phyloP scores from a whole-genome alignment of 306 rosid genomes.

The Delonix regia region DNA sequence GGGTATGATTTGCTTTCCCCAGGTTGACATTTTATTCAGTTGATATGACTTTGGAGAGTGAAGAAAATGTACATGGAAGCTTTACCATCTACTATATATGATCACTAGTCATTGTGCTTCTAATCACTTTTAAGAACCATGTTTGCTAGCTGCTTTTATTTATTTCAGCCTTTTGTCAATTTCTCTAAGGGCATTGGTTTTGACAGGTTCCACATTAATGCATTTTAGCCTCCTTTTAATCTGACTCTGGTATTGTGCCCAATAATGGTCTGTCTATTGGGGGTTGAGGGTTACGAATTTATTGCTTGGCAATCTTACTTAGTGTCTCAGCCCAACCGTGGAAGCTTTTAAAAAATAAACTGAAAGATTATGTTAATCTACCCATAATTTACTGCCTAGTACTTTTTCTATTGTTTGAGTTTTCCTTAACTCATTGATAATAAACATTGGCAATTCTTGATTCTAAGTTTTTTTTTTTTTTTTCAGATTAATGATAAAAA shows the following conservation, averaged over 20 bases:
- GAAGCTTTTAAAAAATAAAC: background rate
- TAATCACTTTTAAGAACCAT: background rate
- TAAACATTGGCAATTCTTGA: slow-evolving; percentile 30
- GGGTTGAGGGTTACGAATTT: slow-evolving; percentile 10
- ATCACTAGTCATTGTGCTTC: background rate
- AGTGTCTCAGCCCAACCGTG: slow-evolving; percentile 1
- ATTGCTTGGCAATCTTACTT: slow-evolving; percentile 20
- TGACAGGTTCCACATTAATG: background rate
- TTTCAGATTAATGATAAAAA: slow-evolving; percentile 56
- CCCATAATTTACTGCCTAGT: background rate
- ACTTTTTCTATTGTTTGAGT: slow-evolving; percentile 8
- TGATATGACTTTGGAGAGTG: background rate
- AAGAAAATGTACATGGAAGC: background rate
- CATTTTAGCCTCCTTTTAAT: background rate
- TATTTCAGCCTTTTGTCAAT: background rate
- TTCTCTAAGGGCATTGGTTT: background rate
- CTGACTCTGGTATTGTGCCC: slow-evolving; percentile 3
- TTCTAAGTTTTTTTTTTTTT: slow-evolving; percentile 4
- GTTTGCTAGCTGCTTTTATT: background rate
- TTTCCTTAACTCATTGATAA: slow-evolving; percentile 5
- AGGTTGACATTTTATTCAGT: background rate
- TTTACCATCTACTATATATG: background rate
- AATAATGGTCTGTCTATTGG: background rate
- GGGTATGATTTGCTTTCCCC: background rate
- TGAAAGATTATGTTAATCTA: background rate